These are phyloP conservation scores for Eucalyptus polyanthemos DNA, from an alignment of 345 rosid genomes.

Conservation along the genomic window DNA sequence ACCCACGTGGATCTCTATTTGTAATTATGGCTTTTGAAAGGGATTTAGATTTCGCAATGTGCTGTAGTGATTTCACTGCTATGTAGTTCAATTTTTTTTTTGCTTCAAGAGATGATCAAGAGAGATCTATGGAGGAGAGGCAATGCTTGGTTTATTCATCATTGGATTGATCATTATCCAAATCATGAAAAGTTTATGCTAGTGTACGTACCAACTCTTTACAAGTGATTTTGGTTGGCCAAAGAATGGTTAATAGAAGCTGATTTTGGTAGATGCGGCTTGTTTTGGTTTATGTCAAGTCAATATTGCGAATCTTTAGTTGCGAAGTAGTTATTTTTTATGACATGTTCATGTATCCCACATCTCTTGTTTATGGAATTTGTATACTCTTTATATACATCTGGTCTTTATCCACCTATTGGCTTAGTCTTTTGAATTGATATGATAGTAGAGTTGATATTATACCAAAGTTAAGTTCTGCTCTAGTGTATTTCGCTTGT, in stretches of 20 bases:
- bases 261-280: not conserved
- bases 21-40: not conserved
- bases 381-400: no score
- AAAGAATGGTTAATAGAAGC: not conserved
- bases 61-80: not conserved
- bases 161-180: no score
- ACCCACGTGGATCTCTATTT: not conserved
- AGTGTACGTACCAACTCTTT: no score
- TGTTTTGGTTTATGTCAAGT: not conserved
- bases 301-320: not conserved
- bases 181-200: no score
- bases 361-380: no score
- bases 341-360: no score
- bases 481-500: no score
- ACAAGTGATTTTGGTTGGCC: not conserved
- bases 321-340: not conserved
- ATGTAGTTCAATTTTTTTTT: not conserved
- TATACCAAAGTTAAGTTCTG: no score
- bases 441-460: no score
- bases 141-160: not conserved
- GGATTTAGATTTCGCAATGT: not conserved
- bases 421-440: no score
- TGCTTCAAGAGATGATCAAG: not conserved
- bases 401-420: no score
- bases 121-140: not conserved